phyloP scores from a whole-genome alignment of 306 rosid genomes.

The Trifolium pratense region DNA sequence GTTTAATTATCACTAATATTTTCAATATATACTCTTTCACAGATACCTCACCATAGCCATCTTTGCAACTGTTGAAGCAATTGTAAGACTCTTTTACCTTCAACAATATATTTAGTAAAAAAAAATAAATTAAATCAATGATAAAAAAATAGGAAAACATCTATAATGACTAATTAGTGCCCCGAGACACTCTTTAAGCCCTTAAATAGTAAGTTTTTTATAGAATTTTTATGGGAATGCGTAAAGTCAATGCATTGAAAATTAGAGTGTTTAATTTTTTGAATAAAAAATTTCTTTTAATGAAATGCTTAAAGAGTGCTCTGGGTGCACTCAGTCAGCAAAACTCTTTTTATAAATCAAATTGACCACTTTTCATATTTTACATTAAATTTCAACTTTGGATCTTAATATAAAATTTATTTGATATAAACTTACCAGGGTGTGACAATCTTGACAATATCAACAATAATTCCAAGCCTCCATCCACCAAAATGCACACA shows the following conservation, averaged over 20 bases:
- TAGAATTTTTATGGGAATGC: too few relatives aligned
- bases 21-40: background rate
- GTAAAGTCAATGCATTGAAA: too few relatives aligned
- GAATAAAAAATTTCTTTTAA: too few relatives aligned
- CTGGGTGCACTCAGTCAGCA: too few relatives aligned
- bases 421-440: conserved; percentile 52
- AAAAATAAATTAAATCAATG: background rate
- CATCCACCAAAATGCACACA: conserved; percentile 73
- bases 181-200: too few relatives aligned
- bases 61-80: conserved; percentile 85
- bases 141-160: too few relatives aligned
- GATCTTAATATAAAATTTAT: background rate
- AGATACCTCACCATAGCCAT: conserved; percentile 89
- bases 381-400: background rate
- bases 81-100: conserved; percentile 51
- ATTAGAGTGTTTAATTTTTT: too few relatives aligned
- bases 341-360: background rate
- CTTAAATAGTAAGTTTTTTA: too few relatives aligned
- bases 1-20: background rate
- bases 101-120: background rate
- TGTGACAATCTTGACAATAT: conserved; percentile 76
- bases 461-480: conserved; percentile 78
- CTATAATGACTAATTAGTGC: too few relatives aligned
- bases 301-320: too few relatives aligned
- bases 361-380: background rate